phyloP scores from a whole-genome alignment of 441 rosid genomes.

The Aquilaria agallochum region DNA sequence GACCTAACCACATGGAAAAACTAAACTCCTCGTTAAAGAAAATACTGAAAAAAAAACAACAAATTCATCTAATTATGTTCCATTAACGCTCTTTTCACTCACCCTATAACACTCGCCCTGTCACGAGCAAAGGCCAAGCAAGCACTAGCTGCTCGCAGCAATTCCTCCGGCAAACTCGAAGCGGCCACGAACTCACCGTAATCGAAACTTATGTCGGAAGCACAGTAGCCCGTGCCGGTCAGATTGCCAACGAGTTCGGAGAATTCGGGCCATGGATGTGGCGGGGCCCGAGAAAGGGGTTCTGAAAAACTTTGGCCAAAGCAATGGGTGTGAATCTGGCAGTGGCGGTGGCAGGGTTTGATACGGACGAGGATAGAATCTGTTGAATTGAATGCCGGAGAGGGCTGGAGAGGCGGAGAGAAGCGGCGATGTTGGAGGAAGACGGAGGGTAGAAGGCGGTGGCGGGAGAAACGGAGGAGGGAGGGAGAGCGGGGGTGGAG shows the following conservation, averaged over 20 bases:
- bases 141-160: conserved; percentile 44
- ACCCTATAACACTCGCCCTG: conserved; percentile 54
- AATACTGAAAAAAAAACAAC: background rate
- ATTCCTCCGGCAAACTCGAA: conserved; percentile 40
- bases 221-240: conserved; percentile 44
- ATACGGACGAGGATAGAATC: conserved; percentile 11
- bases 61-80: background rate
- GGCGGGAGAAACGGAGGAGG: conserved; percentile 24
- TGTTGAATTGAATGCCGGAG: conserved; percentile 3
- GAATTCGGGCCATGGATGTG: conserved; percentile 60
- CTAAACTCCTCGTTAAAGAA: background rate
- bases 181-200: conserved; percentile 27
- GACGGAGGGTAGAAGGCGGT: conserved; percentile 19
- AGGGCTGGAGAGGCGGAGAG: background rate
- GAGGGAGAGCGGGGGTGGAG: conserved; percentile 26
- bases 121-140: conserved; percentile 70
- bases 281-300: conserved; percentile 13
- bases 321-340: conserved; percentile 24
- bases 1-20: conserved; percentile 29
- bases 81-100: conserved; percentile 6
- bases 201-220: conserved; percentile 14
- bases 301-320: conserved; percentile 17
- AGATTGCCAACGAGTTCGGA: conserved; percentile 39
- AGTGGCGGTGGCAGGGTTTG: conserved; percentile 20
- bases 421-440: conserved; percentile 15